Conservation (phyloP, 2,329 filamentous ascomycete species). For the Clarireedia sp. region DNA sequence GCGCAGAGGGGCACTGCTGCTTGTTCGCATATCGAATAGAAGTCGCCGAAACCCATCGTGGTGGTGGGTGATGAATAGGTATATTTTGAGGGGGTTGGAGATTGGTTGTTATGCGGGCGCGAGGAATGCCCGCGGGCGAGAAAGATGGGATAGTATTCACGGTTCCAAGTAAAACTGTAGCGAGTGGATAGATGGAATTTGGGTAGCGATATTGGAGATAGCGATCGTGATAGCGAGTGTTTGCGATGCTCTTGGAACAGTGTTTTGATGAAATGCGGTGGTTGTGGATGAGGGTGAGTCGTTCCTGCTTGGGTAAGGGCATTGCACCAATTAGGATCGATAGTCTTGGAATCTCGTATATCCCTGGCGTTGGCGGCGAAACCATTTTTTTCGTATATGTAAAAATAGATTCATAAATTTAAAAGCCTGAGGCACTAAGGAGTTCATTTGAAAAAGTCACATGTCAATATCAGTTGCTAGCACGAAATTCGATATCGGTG, state of each 20-base stretch:
- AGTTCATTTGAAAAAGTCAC: neutral
- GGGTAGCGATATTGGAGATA: conserved; percentile 14
- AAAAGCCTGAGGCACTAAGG: neutral
- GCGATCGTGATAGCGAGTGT: conserved; percentile 10
- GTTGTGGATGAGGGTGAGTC: conserved; percentile 7
- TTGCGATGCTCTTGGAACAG: conserved; percentile 3
- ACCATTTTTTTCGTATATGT: neutral
- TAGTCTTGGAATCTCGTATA: conserved; percentile 7
- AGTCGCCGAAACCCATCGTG: conserved; percentile 81
- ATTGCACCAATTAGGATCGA: conserved; percentile 5
- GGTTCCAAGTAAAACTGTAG: conserved; percentile 5
- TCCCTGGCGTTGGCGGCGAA: conserved; percentile 7
- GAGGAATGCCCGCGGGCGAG: conserved; percentile 8
- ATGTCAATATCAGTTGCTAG: neutral
- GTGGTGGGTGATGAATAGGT: conserved; percentile 6
- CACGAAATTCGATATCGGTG: neutral
- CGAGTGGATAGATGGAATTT: conserved; percentile 12
- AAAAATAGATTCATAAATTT: neutral
- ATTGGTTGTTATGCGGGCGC: neutral
- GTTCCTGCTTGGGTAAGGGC: conserved; percentile 1
- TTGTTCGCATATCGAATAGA: conserved; percentile 76
- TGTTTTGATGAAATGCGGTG: conserved; percentile 10
- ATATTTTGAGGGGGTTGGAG: conserved; percentile 15
- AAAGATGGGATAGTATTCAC: neutral
- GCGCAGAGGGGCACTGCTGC: conserved; percentile 82